Evolutionary conservation across 2,329 filamentous ascomycete genomes (phyloP), one percentile per base, ranked within the genome.

Genomic region (Aspergillus ibericus): DNA sequence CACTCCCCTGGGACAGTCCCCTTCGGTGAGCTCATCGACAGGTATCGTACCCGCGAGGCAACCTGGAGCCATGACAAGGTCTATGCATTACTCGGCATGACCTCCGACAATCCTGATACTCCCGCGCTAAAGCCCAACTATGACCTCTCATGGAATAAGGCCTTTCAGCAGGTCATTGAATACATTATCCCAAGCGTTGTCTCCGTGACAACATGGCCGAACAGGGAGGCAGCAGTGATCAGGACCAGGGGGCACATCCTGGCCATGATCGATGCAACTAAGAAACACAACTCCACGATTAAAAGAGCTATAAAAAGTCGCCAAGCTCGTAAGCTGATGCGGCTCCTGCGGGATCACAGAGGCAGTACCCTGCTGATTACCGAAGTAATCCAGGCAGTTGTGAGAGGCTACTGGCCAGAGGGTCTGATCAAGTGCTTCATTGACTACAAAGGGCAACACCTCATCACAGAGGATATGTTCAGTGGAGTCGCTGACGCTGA

Each of bases 1-100:
- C 47, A 22, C 29, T 55, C 40, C 16, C 16, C n/a, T 4, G 18
- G 38, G 13, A 4, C 20, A 20, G 16, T 18, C 8, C 5, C 38
- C n/a, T 20, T 42, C n/a, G 27, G 38, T 15, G 52, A 54, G 34
- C 38, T 54, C 10, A n/a, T 54, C 13, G 52, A 54, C 29, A 54
- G 44, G 52, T 54, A 54, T 15, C 52, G 36, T 16, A 25, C 38
- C 2, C 52, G 47, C 15, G 12, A 46, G 16, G 38, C 52, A 5
- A 54, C 52, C 18, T 32, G 20, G 32, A 25, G 16, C 5, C 52
- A 47, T 47, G 52, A 54, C 20, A 54, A 54, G 25, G 13, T 54
- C 5, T 54, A 42, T 47, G 52, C 16, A 2, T 29, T 54, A 6
- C 38, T 54, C 5, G 52, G 52, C 44, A 20, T 54, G 52, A 46